phyloP scores from a whole-genome alignment of 768 basidiomycete species.

The Rubroboletus pulcherrimus region DNA sequence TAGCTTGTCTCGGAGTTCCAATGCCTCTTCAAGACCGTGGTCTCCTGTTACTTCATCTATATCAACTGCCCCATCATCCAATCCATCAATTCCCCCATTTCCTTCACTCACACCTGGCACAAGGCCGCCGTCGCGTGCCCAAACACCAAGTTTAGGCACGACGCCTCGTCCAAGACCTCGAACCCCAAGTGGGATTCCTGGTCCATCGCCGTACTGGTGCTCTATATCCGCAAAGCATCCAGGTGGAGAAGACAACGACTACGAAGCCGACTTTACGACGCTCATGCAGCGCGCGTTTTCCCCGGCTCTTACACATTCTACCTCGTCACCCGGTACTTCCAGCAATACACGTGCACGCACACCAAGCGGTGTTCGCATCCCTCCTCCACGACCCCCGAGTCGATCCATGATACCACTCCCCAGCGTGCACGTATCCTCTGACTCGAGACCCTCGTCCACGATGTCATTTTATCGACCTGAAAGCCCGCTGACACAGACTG shows the following conservation, averaged over 20 bases:
- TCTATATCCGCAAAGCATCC: conserved; percentile 47
- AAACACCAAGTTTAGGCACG: conserved; percentile 44
- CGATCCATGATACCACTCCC: conserved; percentile 83
- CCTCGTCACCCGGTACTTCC: conserved; percentile 38
- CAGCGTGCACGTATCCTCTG: conserved; percentile 61
- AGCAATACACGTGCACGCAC: conserved; percentile 31
- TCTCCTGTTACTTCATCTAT: conserved; percentile 70
- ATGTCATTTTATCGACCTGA: conserved; percentile 65
- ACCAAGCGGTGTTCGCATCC: conserved; percentile 40
- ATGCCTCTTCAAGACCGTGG: conserved; percentile 78
- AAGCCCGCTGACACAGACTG: conserved; percentile 43
- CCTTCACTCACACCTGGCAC: conserved; percentile 26
- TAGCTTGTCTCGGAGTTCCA: conserved; percentile 69
- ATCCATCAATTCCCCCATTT: conserved; percentile 36
- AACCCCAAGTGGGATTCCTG: conserved; percentile 79
- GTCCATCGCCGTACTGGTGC: conserved; percentile 48
- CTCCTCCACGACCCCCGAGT: conserved; percentile 72
- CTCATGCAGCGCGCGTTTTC: conserved; percentile 63
- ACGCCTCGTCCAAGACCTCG: conserved; percentile 69
- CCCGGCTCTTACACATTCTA: conserved; percentile 47
- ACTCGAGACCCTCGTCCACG: conserved; percentile 67
- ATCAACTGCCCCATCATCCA: conserved; percentile 60
- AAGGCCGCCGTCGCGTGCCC: conserved; percentile 52
- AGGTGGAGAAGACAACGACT: conserved; percentile 42
- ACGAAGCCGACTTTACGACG: conserved; percentile 41